phyloP scores from a whole-genome alignment of 352 stramenopile genomes.

The Thalassiosira mediterranea region DNA sequence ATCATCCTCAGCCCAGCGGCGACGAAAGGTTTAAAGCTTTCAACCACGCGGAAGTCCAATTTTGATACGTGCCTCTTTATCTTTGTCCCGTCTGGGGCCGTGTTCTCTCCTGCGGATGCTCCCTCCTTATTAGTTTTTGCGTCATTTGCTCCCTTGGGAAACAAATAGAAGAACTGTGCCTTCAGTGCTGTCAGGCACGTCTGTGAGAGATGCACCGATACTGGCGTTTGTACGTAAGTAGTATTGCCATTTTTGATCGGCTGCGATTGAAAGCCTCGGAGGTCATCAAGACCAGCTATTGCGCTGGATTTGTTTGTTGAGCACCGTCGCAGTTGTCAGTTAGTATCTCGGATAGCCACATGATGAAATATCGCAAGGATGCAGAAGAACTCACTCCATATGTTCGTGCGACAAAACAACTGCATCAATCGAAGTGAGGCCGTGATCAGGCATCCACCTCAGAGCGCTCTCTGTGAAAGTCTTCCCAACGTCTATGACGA shows the following conservation, averaged over 20 bases:
- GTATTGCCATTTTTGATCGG: slow-evolving; percentile 18
- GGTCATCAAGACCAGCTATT: slow-evolving; percentile 75
- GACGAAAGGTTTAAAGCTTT: slow-evolving; percentile 63
- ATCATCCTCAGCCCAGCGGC: slow-evolving; percentile 66
- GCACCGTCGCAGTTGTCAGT: too few species aligned
- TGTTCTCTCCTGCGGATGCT: slow-evolving; percentile 21
- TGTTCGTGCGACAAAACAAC: slow-evolving; percentile 83
- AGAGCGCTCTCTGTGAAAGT: slow-evolving; percentile 80
- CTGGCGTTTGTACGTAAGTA: slow-evolving; percentile 28
- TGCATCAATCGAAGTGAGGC: slow-evolving; percentile 68
- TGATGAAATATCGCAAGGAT: too few species aligned
- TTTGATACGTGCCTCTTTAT: slow-evolving; percentile 72
- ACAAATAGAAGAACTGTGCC: slow-evolving; percentile 71
- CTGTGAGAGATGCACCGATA: slow-evolving; percentile 60
- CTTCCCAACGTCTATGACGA: slow-evolving; percentile 83
- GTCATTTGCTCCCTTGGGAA: slow-evolving; percentile 51
- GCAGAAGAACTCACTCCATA: too few species aligned
- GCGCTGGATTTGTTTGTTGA: too few species aligned
- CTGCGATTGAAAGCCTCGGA: slow-evolving; percentile 73
- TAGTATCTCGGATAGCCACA: too few species aligned
- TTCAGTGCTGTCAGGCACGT: slow-evolving; percentile 53
- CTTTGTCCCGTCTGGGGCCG: slow-evolving; percentile 30
- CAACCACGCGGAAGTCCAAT: slow-evolving; percentile 66
- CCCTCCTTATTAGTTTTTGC: slow-evolving; percentile 10
- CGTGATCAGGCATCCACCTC: slow-evolving; percentile 71